Evolutionary conservation across 495 filamentous ascomycete species (phyloP).

Genomic region (Xylaria grammica): DNA sequence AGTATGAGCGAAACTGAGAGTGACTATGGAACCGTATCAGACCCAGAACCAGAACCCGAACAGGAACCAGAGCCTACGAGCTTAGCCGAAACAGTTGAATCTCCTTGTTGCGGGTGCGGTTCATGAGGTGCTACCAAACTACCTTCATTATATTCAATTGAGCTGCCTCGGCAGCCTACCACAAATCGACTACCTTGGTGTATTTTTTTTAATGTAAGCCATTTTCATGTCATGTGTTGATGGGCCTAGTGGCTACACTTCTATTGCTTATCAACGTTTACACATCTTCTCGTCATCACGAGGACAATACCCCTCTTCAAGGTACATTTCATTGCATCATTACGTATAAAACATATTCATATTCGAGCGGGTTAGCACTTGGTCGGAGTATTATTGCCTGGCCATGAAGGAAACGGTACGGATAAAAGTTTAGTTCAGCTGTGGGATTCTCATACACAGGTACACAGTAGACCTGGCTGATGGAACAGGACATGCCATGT

Average conservation of each 20-base stretch:
- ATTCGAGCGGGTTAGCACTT: slow-evolving; percentile 2
- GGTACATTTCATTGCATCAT: slow-evolving; percentile 10
- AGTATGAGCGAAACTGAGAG: slow-evolving; percentile 40
- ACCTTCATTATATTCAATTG: not conserved
- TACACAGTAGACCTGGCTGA: not conserved
- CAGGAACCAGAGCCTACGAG: slow-evolving; percentile 5
- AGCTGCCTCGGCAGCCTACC: not conserved
- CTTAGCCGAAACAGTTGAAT: not conserved
- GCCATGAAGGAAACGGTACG: slow-evolving; percentile 17
- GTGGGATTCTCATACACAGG: slow-evolving; percentile 4
- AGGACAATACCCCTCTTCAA: not conserved
- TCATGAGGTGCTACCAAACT: not conserved
- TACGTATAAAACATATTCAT: slow-evolving; percentile 15
- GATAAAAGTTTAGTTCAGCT: slow-evolving; percentile 17
- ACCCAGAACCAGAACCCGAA: slow-evolving; percentile 9
- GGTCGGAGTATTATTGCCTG: slow-evolving; percentile 12
- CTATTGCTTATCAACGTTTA: not conserved
- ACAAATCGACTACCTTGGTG: slow-evolving; percentile 1
- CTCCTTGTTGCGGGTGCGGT: slow-evolving; percentile 20
- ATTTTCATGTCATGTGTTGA: slow-evolving; percentile 6
- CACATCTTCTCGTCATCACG: slow-evolving; percentile 7
- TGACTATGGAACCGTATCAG: slow-evolving; percentile 15
- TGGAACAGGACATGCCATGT: not conserved
- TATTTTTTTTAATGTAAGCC: slow-evolving; percentile 3
- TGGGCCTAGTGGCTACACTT: not conserved